phyloP scores from a whole-genome alignment of 176 grass and related monocot genomes.

The Oryza meridionalis region DNA sequence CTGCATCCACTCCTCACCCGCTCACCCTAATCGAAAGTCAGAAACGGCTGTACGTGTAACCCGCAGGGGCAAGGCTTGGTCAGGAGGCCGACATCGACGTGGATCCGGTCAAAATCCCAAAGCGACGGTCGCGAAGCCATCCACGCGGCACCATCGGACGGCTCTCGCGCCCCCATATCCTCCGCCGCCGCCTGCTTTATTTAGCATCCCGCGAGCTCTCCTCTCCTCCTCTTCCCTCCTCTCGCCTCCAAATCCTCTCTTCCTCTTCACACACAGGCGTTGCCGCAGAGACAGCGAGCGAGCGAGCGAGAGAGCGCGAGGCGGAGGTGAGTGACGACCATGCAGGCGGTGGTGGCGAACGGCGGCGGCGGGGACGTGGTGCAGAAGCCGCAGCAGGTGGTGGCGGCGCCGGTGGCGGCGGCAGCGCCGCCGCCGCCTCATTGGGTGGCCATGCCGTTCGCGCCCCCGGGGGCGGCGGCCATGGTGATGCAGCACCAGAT shows the following conservation, averaged over 20 bases:
- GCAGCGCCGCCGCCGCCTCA: slow-evolving; percentile 40
- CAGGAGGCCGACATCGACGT: slow-evolving; percentile 60
- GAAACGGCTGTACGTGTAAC: slow-evolving; percentile 61
- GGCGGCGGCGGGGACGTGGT: slow-evolving; percentile 50
- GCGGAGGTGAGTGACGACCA: slow-evolving; percentile 41
- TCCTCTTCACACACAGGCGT: not conserved
- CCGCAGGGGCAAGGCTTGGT: slow-evolving; percentile 51
- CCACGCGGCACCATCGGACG: slow-evolving; percentile 58
- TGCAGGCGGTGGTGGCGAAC: slow-evolving; percentile 65
- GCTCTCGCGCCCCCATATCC: slow-evolving; percentile 18
- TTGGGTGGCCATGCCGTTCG: slow-evolving; percentile 72
- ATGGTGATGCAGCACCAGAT: slow-evolving; percentile 91
- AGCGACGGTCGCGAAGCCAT: slow-evolving; percentile 33
- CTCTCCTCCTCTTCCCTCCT: slow-evolving; percentile 17
- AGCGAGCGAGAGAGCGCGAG: not conserved
- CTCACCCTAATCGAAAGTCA: slow-evolving; percentile 54
- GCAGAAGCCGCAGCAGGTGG: slow-evolving; percentile 58
- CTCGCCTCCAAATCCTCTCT: slow-evolving; percentile 39
- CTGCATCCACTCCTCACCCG: slow-evolving; percentile 40
- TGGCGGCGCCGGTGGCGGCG: slow-evolving; percentile 36
- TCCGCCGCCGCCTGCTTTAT: slow-evolving; percentile 63
- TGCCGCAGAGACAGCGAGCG: not conserved
- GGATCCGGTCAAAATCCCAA: slow-evolving; percentile 62
- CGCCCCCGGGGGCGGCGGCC: slow-evolving; percentile 52
- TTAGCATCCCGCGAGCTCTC: slow-evolving; percentile 53